Evolutionary conservation across 192 early-diverging fungal species (phyloP), one percentile per base, ranked within the genome.

Genomic region (Chytriomyces confervae): DNA sequence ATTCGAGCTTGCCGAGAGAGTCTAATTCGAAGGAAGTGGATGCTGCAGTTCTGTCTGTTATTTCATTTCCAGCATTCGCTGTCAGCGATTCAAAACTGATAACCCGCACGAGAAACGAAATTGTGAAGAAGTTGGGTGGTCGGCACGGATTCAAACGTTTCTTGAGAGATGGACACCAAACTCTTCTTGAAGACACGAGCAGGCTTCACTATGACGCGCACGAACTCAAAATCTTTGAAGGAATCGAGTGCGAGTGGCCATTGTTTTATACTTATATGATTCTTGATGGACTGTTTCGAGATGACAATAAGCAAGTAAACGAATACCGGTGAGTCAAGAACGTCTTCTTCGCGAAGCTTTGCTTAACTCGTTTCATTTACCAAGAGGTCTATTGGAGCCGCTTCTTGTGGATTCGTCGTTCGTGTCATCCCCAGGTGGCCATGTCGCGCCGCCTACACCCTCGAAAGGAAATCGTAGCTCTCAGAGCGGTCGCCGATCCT

Each of bases 31-130:
- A 96, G 80, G 94, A 94, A 84, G 89, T 94, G 57, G 94, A 95
- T 72, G 93, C 92, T 4, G 94, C 94, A 5, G 74, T 96, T 16
- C 81, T 96, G 16, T 88, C 92, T 7, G 93, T 94, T 29, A 95
- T 96, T 77, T 93, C 92, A 23, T 96, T 92, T 78, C 94, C 94
- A n/a, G 93, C 93, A 0, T 96, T 95, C 85, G 94, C 94, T 47
- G 90, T 95, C 2, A 82, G 85, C 46, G 92, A 95, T 76, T 81
- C 84, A 4, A 83, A 84, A 8, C 76, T 96, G 7, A 85, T 92
- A 29, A 80, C 90, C 51, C 76, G 82, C 5, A 95, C 93, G 11
- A 80, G 91, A 9, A 83, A 88, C 8, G 93, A 95, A 47, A 94
- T 94, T 78, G 84, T 93, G 18, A 90, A 89, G 76, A 96, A 96